Percentiles rank a stretch among this genome's conserved stretches.
phyloP scores from a whole-genome alignment of 805 yeast genomes.

The Saturnispora gosingensis region DNA sequence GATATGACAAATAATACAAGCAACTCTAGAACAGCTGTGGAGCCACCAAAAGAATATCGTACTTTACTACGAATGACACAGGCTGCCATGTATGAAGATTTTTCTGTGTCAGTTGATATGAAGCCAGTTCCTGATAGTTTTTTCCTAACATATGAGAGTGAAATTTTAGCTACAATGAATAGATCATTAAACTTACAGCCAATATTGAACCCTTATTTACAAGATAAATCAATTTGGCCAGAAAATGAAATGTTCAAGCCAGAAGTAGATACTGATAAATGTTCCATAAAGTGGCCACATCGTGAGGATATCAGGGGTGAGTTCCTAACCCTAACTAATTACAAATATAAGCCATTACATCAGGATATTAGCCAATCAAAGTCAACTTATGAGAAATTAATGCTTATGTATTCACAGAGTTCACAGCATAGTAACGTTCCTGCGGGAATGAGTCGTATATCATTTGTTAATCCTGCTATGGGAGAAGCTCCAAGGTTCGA shows the following conservation, averaged over 20 bases:
- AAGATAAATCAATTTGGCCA: constrained; percentile 41
- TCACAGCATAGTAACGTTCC: constrained; percentile 26
- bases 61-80: constrained; percentile 76
- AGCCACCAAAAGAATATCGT: constrained; percentile 64
- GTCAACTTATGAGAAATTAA: constrained; percentile 83
- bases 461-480: constrained; percentile 19
- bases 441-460: constrained; percentile 27
- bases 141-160: constrained; percentile 81
- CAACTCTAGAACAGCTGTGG: constrained; percentile 11
- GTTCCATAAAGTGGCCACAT: constrained; percentile 29
- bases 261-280: constrained; percentile 24
- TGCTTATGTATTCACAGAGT: constrained; percentile 58
- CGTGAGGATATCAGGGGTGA: constrained; percentile 32
- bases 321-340: constrained; percentile 17
- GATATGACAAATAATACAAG: not conserved
- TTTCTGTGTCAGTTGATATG: constrained; percentile 73
- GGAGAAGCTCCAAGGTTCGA: constrained; percentile 37
- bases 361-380: constrained; percentile 68
- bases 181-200: constrained; percentile 70
- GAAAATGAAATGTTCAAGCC: constrained; percentile 33
- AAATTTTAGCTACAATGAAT: constrained; percentile 66
- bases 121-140: constrained; percentile 71
- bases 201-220: constrained; percentile 56
- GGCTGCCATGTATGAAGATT: constrained; percentile 72
- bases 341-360: constrained; percentile 36